Conservation (phyloP, 1,284 basidiomycete species). For the Ganoderma boninense region DNA sequence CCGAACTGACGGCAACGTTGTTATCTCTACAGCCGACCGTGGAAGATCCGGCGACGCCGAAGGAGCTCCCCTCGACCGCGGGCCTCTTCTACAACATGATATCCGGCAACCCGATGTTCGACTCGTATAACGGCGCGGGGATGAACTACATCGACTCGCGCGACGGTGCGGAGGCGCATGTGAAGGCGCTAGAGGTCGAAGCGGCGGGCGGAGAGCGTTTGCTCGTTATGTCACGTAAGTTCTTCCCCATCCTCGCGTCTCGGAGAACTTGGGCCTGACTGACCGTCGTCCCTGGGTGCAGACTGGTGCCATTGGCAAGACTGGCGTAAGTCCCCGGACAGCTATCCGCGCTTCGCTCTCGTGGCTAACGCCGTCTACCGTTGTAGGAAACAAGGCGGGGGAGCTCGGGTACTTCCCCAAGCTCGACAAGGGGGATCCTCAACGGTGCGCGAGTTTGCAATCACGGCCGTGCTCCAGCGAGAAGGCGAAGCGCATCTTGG, state of each 20-base stretch:
- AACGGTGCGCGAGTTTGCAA: not conserved
- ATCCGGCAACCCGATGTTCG: constrained; percentile 35
- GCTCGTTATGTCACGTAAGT: constrained; percentile 45
- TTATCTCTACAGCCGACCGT: constrained; percentile 22
- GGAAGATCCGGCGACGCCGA: constrained; percentile 25
- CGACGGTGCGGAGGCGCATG: constrained; percentile 62
- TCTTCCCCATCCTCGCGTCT: too few relatives aligned
- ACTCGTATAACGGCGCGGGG: constrained; percentile 34
- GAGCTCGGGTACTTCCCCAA: constrained; percentile 5
- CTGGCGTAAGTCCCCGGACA: not conserved
- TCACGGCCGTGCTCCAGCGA: not conserved
- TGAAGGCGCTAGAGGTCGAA: constrained; percentile 53
- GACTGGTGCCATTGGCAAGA: constrained; percentile 5
- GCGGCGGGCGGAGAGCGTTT: constrained; percentile 62
- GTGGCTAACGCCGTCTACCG: not conserved
- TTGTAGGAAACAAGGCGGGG: not conserved
- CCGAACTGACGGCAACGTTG: not conserved
- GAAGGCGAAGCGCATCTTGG: constrained; percentile 4
- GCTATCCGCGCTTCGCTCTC: too few relatives aligned
- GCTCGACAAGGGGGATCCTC: not conserved
- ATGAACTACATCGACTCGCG: constrained; percentile 63
- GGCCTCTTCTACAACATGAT: constrained; percentile 19
- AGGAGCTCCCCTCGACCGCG: constrained; percentile 9
- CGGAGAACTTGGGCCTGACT: not conserved
- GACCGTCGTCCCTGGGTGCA: not conserved